Evolutionary conservation across 257 asterid genomes (phyloP).

Genomic region (Solanum etuberosum): DNA sequence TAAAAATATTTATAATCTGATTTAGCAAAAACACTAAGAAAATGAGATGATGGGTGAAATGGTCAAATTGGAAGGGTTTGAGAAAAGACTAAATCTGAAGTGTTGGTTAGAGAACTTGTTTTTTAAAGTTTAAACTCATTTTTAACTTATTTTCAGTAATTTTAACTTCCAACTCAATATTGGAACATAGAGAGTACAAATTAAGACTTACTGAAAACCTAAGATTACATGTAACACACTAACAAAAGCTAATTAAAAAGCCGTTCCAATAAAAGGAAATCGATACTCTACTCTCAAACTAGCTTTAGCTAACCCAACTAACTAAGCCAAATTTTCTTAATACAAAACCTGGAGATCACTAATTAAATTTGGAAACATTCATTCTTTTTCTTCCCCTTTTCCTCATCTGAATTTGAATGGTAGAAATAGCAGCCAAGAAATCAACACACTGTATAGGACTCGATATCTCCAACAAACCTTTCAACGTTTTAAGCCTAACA

Average conservation of each 20-base stretch:
- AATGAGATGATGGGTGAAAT: too few species aligned
- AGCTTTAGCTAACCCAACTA: not conserved
- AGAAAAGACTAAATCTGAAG: too few species aligned
- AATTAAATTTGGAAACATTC: not conserved
- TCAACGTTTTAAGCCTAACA: slow-evolving; percentile 41
- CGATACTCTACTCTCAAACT: not conserved
- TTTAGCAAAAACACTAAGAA: too few species aligned
- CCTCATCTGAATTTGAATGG: slow-evolving; percentile 31
- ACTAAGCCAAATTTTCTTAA: not conserved
- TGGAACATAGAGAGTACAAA: not conserved
- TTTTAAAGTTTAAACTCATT: too few species aligned
- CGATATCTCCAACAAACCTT: slow-evolving; percentile 41
- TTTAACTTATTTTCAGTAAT: too few species aligned
- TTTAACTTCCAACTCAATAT: not conserved
- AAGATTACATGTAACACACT: not conserved
- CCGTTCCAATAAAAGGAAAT: not conserved
- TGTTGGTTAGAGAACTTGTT: too few species aligned
- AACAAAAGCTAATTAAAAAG: not conserved
- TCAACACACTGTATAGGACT: slow-evolving; percentile 37
- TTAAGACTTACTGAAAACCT: not conserved
- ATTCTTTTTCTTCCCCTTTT: slow-evolving; percentile 21
- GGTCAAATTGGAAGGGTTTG: too few species aligned
- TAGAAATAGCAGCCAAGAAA: slow-evolving; percentile 35
- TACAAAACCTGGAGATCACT: not conserved
- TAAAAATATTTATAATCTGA: too few species aligned